These are phyloP conservation scores for Clohesyomyces aquaticus DNA, from an alignment of 495 filamentous ascomycete genomes.

Conservation along the genomic window DNA sequence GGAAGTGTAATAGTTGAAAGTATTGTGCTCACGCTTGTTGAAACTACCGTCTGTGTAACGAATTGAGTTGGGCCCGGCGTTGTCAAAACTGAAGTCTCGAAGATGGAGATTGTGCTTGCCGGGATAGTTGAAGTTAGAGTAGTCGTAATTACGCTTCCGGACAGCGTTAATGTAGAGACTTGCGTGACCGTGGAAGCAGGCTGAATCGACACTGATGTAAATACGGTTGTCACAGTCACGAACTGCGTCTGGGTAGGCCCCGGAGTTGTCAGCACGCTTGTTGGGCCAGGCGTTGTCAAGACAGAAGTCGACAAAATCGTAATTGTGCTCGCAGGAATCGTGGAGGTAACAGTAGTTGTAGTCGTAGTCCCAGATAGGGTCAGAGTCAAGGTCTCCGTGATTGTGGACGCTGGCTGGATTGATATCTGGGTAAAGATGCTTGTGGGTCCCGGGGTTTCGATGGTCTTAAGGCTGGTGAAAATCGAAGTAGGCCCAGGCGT, in stretches of 20 bases:
- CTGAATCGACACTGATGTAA: conserved; percentile 13
- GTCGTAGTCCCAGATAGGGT: not conserved
- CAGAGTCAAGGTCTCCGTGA: not conserved
- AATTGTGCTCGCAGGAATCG: not conserved
- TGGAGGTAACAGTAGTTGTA: not conserved
- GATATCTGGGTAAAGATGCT: not conserved
- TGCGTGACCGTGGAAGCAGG: no score
- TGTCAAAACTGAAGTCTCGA: no score
- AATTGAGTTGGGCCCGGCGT: not conserved
- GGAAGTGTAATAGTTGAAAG: conserved; percentile 9
- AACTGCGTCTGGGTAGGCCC: conserved; percentile 15
- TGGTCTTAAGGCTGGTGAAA: not conserved
- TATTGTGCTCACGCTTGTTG: conserved; percentile 2
- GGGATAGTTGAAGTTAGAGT: no score
- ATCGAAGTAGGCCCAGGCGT: conserved; percentile 7
- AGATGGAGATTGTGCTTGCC: no score
- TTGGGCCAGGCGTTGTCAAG: conserved; percentile 15
- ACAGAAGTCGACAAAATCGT: not conserved
- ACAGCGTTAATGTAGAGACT: conserved; percentile 5
- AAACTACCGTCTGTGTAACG: not conserved
- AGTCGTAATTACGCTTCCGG: no score
- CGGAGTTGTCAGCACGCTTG: conserved; percentile 14
- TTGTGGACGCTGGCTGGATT: conserved; percentile 3
- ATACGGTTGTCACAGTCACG: conserved; percentile 7
- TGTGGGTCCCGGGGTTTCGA: conserved; percentile 1